A percentile compares a stretch with the other conserved stretches of the same genome.
Evolutionary conservation across 345 rosid genomes (phyloP).

Genomic region (Hibiscus mutabilis): DNA sequence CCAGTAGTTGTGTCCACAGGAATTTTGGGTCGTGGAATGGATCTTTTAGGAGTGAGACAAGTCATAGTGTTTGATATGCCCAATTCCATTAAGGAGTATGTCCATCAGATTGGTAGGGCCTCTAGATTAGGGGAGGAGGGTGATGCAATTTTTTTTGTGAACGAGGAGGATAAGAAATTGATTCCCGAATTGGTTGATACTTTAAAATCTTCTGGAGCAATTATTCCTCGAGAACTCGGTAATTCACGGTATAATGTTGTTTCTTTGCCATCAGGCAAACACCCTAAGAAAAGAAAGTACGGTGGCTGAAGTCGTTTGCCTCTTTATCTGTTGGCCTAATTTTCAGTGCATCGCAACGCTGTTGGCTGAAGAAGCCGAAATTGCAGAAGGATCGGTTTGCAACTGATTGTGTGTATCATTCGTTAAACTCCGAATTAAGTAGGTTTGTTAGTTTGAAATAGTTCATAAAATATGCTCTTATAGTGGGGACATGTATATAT

Average conservation of each 20-base stretch:
- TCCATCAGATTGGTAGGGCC: conserved; percentile 87
- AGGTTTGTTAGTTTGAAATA: background rate
- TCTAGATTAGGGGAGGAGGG: conserved; percentile 79
- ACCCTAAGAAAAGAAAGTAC: conserved; percentile 57
- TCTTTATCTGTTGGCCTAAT: background rate
- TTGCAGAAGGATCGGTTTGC: background rate
- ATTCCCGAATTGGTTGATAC: conserved; percentile 51
- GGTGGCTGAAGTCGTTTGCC: conserved; percentile 19
- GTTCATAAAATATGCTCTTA: background rate
- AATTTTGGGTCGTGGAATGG: conserved; percentile 75
- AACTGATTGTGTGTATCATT: background rate
- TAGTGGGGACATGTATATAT: background rate
- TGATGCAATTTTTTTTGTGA: conserved; percentile 53
- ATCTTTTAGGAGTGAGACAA: conserved; percentile 76
- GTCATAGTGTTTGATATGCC: conserved; percentile 91
- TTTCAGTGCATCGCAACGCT: background rate
- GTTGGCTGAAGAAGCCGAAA: background rate
- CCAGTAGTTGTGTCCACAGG: conserved; percentile 80
- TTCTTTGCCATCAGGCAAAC: conserved; percentile 33
- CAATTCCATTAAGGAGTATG: conserved; percentile 59
- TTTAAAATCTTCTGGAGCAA: conserved; percentile 64
- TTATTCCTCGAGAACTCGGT: conserved; percentile 61
- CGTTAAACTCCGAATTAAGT: background rate
- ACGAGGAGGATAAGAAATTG: conserved; percentile 58
- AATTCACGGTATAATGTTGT: conserved; percentile 32